Base-by-base conservation (phyloP, 257 asterid genomes). In the Solanum verrucosum region DNA sequence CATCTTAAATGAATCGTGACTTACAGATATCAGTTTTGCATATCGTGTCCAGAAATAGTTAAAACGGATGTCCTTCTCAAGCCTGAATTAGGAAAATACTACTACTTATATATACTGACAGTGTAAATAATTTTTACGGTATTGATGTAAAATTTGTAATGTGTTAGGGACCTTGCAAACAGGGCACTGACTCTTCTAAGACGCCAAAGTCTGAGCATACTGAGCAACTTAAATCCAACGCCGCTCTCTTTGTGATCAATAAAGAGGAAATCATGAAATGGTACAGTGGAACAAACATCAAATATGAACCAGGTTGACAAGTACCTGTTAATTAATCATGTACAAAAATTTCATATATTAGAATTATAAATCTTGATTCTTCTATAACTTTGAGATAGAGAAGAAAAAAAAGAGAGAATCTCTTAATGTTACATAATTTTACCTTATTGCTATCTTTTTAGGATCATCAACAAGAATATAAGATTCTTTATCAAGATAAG, bases 151-250 rank as follows among this genome's bases (percentile, higher is more conserved):
- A 11, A 10, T 40, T 20, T 85, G 63, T 2, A 9, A n/a, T 21
- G 75, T 42, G 70, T 49, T 6, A 4, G 74, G 78, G 35, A 95
- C 98, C 97, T 94, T 65, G 99, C 98, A 78, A 96, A 96, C 34
- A 95, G 91, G 68, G 94, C 90, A 94, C 99, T 96, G 92, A 95
- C 98, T 84, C 98, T 91, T 88, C 98, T 87, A 89, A 96, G 96
- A 72, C 99, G 99, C 99, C 98, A 96, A 11, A 96, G 96, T 20
- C 99, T 92, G 37, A 96, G 98, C 98, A 96, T 96, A 89, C 97
- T 94, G 7, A 96, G 95, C 84, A 96, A 34, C 46, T 95, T 93
- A 59, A 91, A 93, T 15, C 97, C 98, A 7, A 96, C 82, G 23
- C 96, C 96, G 65, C 91, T 90, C 49, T 34, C 65, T 71, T 86